Conservation (phyloP, 768 basidiomycete species). For the Chalciporus piperatus region DNA sequence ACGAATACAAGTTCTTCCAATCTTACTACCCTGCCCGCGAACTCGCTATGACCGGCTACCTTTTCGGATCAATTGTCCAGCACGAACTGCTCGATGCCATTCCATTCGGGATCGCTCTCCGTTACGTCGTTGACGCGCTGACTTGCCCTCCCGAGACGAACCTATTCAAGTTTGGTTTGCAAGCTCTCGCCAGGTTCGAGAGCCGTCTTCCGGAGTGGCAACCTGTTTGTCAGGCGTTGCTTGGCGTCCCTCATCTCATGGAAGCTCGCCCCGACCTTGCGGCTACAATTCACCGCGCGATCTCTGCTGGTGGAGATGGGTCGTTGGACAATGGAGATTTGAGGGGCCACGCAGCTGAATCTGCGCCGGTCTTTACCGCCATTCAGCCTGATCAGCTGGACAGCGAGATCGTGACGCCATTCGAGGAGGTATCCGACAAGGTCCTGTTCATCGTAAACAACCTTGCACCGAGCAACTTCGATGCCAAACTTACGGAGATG, state of each 20-base stretch:
- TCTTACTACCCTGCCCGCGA: slow-evolving; percentile 93
- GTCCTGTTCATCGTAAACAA: slow-evolving; percentile 99
- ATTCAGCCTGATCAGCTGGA: slow-evolving; percentile 71
- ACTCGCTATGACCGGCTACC: slow-evolving; percentile 90
- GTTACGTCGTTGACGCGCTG: slow-evolving; percentile 93
- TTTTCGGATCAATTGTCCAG: slow-evolving; percentile 96
- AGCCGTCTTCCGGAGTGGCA: slow-evolving; percentile 88
- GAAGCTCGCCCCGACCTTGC: slow-evolving; percentile 84
- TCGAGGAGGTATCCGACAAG: slow-evolving; percentile 86
- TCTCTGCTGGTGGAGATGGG: slow-evolving; percentile 51
- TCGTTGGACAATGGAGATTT: slow-evolving; percentile 38
- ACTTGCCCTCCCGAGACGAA: slow-evolving; percentile 89
- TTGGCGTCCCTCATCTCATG: slow-evolving; percentile 82
- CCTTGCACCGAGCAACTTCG: slow-evolving; percentile 91
- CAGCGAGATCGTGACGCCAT: slow-evolving; percentile 63
- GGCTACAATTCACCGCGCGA: slow-evolving; percentile 64
- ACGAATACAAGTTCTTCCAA: slow-evolving; percentile 99
- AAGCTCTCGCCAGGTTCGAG: slow-evolving; percentile 87
- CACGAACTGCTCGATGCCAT: slow-evolving; percentile 90
- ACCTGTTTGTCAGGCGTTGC: slow-evolving; percentile 83
- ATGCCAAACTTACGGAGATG: slow-evolving; percentile 85
- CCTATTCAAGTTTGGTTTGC: slow-evolving; percentile 92
- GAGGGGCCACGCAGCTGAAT: slow-evolving; percentile 39
- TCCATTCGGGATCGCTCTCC: slow-evolving; percentile 93
- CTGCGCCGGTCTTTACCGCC: slow-evolving; percentile 65